A percentile compares a stretch with the other conserved stretches of the same genome.
These are phyloP conservation scores for Rhizopogon vesiculosus DNA, from an alignment of 768 basidiomycete genomes.

Conservation along the genomic window DNA sequence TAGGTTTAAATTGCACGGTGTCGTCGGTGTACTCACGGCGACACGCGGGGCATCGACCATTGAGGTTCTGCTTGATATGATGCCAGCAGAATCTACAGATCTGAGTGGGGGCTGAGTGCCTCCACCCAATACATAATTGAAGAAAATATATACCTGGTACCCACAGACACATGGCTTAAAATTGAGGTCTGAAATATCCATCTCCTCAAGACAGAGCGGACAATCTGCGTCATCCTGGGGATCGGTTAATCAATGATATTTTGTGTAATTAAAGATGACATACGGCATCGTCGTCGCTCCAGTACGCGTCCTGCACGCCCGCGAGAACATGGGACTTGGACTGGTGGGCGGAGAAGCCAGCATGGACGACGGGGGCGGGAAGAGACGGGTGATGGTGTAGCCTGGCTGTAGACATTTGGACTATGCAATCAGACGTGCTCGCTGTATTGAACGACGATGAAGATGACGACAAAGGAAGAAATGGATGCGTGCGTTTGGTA, in stretches of 20 bases:
- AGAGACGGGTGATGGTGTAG: constrained; percentile 58
- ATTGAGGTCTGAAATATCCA: constrained; percentile 98
- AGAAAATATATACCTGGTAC: constrained; percentile 66
- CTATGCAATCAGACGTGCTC: neutral
- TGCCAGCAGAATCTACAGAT: constrained; percentile 99
- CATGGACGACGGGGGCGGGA: constrained; percentile 71
- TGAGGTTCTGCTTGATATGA: constrained; percentile 94
- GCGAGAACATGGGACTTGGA: constrained; percentile 85
- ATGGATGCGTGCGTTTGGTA: neutral
- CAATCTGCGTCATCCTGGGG: constrained; percentile 94
- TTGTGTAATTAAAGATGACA: constrained; percentile 21
- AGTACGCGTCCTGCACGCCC: constrained; percentile 94
- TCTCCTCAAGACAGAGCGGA: constrained; percentile 96
- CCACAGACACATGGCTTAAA: constrained; percentile 99
- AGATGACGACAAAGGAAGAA: constrained; percentile 6
- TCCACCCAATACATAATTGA: constrained; percentile 7
- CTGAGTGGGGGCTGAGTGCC: constrained; percentile 35
- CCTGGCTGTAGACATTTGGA: constrained; percentile 49
- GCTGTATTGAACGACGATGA: constrained; percentile 11
- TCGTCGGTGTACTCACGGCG: constrained; percentile 90
- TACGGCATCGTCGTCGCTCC: constrained; percentile 90
- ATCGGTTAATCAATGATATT: constrained; percentile 15
- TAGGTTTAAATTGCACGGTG: constrained; percentile 90
- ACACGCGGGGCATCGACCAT: constrained; percentile 96
- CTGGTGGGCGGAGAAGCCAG: constrained; percentile 65